Conservation (phyloP, 1,139 yeast species). For the Saccharomyces pastorianus region DNA sequence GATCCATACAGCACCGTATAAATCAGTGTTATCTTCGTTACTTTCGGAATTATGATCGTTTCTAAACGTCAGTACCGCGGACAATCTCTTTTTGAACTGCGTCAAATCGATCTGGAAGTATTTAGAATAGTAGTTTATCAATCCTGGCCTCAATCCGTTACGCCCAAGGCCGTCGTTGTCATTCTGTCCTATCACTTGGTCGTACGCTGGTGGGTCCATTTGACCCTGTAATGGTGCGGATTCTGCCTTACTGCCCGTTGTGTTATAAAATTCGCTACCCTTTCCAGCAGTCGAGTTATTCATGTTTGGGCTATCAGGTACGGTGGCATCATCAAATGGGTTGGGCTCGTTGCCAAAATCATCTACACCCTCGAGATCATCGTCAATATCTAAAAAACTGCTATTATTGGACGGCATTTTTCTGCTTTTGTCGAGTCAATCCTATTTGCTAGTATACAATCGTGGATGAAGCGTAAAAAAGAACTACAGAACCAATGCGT, state of each 20-base stretch:
- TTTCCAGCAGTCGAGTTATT: slow-evolving; percentile 1
- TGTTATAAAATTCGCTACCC: background rate
- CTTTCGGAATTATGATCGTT: background rate
- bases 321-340: slow-evolving; percentile 13
- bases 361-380: slow-evolving; percentile 19
- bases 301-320: background rate
- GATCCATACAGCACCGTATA: slow-evolving; percentile 29
- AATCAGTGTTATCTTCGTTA: slow-evolving; percentile 15
- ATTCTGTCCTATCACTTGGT: background rate
- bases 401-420: background rate
- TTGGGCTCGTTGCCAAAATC: slow-evolving; percentile 15
- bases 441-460: background rate
- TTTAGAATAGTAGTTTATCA: slow-evolving; percentile 24
- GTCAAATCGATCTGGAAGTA: slow-evolving; percentile 21
- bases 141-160: slow-evolving; percentile 17
- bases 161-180: slow-evolving; percentile 2
- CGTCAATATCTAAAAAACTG: slow-evolving; percentile 6
- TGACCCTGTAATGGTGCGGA: background rate
- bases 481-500: background rate
- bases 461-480: background rate
- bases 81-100: slow-evolving; percentile 14
- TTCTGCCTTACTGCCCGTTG: background rate
- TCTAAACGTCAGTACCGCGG: slow-evolving; percentile 11
- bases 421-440: background rate
- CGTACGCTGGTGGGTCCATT: background rate